Conservation (phyloP, 495 filamentous ascomycete species). For the Annulohypoxylon stygium region DNA sequence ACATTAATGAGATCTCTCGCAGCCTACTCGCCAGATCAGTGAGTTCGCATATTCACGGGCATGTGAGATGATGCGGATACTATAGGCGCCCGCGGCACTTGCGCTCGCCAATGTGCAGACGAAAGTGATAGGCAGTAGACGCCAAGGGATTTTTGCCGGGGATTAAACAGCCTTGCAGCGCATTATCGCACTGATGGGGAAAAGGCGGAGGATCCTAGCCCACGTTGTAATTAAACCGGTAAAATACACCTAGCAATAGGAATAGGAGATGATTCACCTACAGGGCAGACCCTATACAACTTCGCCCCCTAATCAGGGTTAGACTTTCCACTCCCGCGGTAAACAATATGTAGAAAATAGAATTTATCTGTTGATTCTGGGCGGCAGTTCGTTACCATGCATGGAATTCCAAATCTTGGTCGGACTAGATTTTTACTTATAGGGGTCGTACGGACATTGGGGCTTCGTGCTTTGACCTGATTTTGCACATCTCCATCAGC, state of each 20-base stretch:
- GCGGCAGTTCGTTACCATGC: slow-evolving; percentile 17
- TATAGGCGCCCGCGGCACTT: slow-evolving; percentile 30
- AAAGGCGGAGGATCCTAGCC: slow-evolving; percentile 33
- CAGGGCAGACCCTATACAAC: slow-evolving; percentile 12
- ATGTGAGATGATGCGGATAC: slow-evolving; percentile 15
- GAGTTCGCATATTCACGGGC: not conserved
- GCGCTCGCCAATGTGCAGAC: slow-evolving; percentile 21
- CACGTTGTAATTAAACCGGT: slow-evolving; percentile 43
- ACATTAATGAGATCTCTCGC: not conserved
- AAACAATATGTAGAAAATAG: slow-evolving; percentile 26
- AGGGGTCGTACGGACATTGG: slow-evolving; percentile 32
- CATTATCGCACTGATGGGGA: slow-evolving; percentile 40
- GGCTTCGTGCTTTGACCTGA: slow-evolving; percentile 22
- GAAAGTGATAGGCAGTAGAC: not conserved
- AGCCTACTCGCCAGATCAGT: not conserved
- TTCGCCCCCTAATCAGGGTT: slow-evolving; percentile 21
- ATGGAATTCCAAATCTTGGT: slow-evolving; percentile 18
- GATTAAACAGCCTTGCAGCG: slow-evolving; percentile 28
- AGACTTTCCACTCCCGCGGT: slow-evolving; percentile 21
- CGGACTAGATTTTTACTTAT: slow-evolving; percentile 39
- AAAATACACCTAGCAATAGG: slow-evolving; percentile 41
- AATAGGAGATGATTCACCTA: slow-evolving; percentile 28
- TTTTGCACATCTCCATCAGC: slow-evolving; percentile 39
- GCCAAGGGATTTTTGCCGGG: slow-evolving; percentile 39
- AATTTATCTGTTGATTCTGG: slow-evolving; percentile 19